These are phyloP conservation scores for Barnettozyma populi DNA, from an alignment of 805 yeast genomes.

Conservation along the genomic window DNA sequence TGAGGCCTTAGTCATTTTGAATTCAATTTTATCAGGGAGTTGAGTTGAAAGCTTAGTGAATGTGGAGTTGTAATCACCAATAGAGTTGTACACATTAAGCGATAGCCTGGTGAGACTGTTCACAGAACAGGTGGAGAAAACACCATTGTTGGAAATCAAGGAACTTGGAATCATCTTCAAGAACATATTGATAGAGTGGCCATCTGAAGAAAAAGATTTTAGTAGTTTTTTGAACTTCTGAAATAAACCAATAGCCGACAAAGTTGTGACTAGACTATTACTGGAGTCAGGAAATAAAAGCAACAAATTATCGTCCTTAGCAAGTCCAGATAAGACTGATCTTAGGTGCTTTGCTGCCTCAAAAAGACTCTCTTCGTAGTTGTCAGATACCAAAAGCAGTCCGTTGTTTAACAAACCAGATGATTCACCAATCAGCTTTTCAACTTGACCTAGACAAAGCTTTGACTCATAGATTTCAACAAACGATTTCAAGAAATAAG, in stretches of 20 bases:
- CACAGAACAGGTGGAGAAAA: constrained; percentile 28
- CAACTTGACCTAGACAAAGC: constrained; percentile 41
- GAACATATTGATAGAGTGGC: constrained; percentile 3
- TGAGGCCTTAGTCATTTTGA: constrained; percentile 36
- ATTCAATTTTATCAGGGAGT: constrained; percentile 38
- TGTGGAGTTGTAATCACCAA: constrained; percentile 35
- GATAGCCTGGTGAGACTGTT: constrained; percentile 40
- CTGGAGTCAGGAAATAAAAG: constrained; percentile 16
- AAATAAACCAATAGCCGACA: constrained; percentile 43
- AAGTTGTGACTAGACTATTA: constrained; percentile 34
- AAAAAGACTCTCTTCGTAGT: constrained; percentile 1
- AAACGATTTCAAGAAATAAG: constrained; percentile 36
- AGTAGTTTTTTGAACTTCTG: constrained; percentile 35
- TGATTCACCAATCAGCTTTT: constrained; percentile 23
- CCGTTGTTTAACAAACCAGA: constrained; percentile 19
- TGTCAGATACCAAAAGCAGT: constrained; percentile 3
- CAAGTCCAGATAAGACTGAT: background rate
- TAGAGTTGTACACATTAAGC: constrained; percentile 50
- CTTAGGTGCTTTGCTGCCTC: constrained; percentile 2
- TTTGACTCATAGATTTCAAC: constrained; percentile 37
- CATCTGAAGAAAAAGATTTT: background rate
- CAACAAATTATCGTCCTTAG: constrained; percentile 13
- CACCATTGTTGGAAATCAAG: constrained; percentile 32
- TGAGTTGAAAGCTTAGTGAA: constrained; percentile 37
- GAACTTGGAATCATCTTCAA: constrained; percentile 39